phyloP scores from a whole-genome alignment of 768 basidiomycete genomes.

The Solioccasus polychromus region DNA sequence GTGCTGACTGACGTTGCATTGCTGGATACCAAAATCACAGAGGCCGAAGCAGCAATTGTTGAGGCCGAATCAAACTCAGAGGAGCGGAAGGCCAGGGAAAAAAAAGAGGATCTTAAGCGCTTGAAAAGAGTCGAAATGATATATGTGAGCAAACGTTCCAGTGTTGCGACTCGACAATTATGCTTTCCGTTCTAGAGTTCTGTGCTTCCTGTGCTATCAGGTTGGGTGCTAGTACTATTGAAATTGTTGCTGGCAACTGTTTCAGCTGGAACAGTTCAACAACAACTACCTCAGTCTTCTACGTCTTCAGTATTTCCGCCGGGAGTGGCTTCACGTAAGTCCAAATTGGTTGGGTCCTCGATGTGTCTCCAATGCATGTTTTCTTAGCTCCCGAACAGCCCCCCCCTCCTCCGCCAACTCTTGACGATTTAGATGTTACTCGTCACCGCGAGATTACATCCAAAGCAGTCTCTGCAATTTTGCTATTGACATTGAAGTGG shows the following conservation, averaged over 20 bases:
- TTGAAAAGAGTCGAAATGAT: conserved; percentile 89
- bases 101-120: conserved; percentile 79
- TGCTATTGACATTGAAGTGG: conserved; percentile 91
- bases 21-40: conserved; percentile 71
- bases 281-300: conserved; percentile 61
- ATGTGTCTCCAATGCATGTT: conserved; percentile 2
- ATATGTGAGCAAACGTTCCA: conserved; percentile 60
- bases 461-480: conserved; percentile 94
- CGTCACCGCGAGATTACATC: conserved; percentile 97
- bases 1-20: conserved; percentile 70
- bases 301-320: conserved; percentile 72
- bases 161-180: neutral
- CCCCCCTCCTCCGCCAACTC: conserved; percentile 62
- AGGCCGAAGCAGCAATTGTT: conserved; percentile 51
- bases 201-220: conserved; percentile 78
- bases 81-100: conserved; percentile 60
- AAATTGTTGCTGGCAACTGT: conserved; percentile 93
- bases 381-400: conserved; percentile 58
- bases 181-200: conserved; percentile 53
- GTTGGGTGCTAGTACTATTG: conserved; percentile 89
- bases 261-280: conserved; percentile 63
- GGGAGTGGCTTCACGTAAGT: conserved; percentile 63
- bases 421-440: conserved; percentile 91
- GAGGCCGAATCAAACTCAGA: conserved; percentile 51
- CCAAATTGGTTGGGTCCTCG: neutral